Percentiles rank a stretch among this genome's conserved stretches.
Evolutionary conservation across 2,329 filamentous ascomycete genomes (phyloP).

Genomic region (Pseudocercospora macadamiae): DNA sequence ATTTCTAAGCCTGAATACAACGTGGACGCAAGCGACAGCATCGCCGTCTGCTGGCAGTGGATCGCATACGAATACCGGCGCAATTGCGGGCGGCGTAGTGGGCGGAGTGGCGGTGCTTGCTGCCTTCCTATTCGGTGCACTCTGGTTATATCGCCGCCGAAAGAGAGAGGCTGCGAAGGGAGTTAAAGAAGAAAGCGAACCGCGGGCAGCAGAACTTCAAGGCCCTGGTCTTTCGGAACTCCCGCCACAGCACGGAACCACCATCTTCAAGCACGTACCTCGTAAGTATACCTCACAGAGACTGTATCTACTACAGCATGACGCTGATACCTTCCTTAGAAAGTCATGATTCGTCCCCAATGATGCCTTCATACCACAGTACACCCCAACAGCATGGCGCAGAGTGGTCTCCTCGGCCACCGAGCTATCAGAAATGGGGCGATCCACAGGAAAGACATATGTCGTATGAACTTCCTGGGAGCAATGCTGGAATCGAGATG

Average conservation of each 20-base stretch:
- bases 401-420: conserved; percentile 15
- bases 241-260: not conserved
- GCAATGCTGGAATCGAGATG: conserved; percentile 17
- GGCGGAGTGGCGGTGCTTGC: conserved; percentile 20
- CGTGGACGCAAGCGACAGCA: conserved; percentile 12
- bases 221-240: not conserved
- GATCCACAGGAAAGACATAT: conserved; percentile 5
- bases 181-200: not conserved
- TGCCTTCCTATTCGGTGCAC: not conserved
- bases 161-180: not conserved
- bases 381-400: conserved; percentile 15
- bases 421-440: conserved; percentile 18
- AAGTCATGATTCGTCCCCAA: conserved; percentile 6
- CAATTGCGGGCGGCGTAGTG: conserved; percentile 24
- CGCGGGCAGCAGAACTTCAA: conserved; percentile 5
- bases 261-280: conserved; percentile 9
- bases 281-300: not conserved
- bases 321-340: conserved; percentile 7
- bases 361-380: conserved; percentile 16
- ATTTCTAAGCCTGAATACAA: conserved; percentile 16
- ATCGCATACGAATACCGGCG: conserved; percentile 14
- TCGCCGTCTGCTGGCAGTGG: not conserved
- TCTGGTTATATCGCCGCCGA: not conserved
- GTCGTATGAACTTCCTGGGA: conserved; percentile 16
- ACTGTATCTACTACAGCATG: not conserved